Base-by-base conservation (phyloP, 1,284 basidiomycete genomes). In the Malassezia psittaci region DNA sequence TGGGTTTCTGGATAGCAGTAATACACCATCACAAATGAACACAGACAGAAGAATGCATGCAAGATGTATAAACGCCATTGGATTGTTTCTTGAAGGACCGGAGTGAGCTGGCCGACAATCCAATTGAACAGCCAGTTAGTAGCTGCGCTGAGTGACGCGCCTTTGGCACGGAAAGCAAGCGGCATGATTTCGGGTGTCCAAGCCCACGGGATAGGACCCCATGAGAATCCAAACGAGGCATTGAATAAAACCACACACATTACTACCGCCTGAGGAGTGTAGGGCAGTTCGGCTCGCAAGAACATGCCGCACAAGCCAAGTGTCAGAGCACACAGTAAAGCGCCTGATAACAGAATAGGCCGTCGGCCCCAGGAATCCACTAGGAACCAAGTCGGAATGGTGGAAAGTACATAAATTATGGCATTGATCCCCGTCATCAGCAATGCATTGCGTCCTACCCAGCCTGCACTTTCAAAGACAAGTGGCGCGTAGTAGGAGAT, bases 381-480 rank as follows among this genome's bases (percentile, higher is more conserved):
- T 43, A 98, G 81, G 76, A 88, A 90, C 93, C 93, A 98, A 3
- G 89, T 90, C 52, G 64, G 67, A 5, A 69, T 54, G 55, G 69
- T 66, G 13, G 56, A 59, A 33, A 69, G 52, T 35, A 90, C 76
- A 74, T 96, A 96, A 64, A 90, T 87, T 55, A 75, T 65, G 29
- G 66, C 69, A 49, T 71, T 72, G 57, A 73, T 88, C 7, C 91
- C 93, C 1, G 91, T 90, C 93, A 98, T 98, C 18, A 96, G 80
- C 61, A 98, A 84, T 4, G 93, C 93, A 68, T 96, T 85, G 48
- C 91, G 82, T n/a, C 93, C 93, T 57, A 94, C 82, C 91, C 93
- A 98, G 41, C 93, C 93, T 42, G 91, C 91, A 79, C 89, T 77
- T 44, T 70, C 70, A 52, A 70, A 65, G 48, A 77, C 62, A 48